Conservation (phyloP, 352 stramenopile genomes). For the Phytopythium chamaehyphon region DNA sequence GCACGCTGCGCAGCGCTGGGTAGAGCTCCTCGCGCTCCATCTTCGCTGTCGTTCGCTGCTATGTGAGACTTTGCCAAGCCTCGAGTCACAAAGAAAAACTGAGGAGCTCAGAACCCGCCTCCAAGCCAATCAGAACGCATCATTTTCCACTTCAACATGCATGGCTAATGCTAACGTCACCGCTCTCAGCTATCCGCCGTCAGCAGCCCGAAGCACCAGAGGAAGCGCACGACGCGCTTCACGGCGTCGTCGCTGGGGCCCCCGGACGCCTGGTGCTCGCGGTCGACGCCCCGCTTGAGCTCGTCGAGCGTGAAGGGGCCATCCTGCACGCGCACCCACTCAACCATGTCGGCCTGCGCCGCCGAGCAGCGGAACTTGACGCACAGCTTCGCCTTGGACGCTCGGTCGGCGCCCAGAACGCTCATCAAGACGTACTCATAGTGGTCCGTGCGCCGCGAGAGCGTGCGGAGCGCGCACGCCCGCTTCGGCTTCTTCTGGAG, state of each 20-base stretch:
- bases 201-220: conserved; percentile 25
- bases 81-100: too few species aligned
- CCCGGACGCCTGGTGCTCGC: background rate
- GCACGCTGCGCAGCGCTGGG: conserved; percentile 4
- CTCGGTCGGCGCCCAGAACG: conserved; percentile 19
- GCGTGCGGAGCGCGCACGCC: conserved; percentile 7
- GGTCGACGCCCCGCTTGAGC: conserved; percentile 8
- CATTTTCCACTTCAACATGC: too few species aligned
- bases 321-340: conserved; percentile 40
- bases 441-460: background rate
- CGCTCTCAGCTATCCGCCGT: too few species aligned
- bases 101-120: too few species aligned
- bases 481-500: conserved; percentile 39
- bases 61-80: too few species aligned
- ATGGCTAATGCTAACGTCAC: too few species aligned
- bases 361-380: conserved; percentile 48
- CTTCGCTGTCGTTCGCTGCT: too few species aligned
- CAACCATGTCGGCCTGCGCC: conserved; percentile 39
- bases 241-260: conserved; percentile 18
- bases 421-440: conserved; percentile 34
- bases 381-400: conserved; percentile 25
- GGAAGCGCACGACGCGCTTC: conserved; percentile 48
- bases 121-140: too few species aligned
- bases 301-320: conserved; percentile 27
- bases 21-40: conserved; percentile 5